Conservation (phyloP, 2,329 filamentous ascomycete genomes). For the Talaromyces sp. region DNA sequence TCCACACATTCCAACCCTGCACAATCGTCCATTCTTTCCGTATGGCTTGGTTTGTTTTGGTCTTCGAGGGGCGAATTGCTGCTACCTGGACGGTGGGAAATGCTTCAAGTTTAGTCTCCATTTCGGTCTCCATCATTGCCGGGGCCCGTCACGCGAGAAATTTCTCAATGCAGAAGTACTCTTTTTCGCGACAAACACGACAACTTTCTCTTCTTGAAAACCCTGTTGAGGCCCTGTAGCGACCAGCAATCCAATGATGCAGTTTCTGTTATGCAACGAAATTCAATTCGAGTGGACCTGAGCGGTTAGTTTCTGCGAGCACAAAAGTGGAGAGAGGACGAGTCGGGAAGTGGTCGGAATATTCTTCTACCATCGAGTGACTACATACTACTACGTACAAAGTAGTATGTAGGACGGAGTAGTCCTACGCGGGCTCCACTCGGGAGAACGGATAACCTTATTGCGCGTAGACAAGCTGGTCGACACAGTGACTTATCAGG, state of each 20-base stretch:
- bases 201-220: not conserved
- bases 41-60: not conserved
- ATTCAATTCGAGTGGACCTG: not conserved
- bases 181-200: not conserved
- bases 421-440: no score
- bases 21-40: not conserved
- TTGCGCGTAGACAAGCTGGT: no score
- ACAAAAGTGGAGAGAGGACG: not conserved
- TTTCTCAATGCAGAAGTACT: conserved; percentile 1
- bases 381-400: no score
- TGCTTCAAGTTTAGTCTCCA: not conserved
- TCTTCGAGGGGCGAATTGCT: not conserved
- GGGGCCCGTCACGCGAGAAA: conserved; percentile 12
- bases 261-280: conserved; percentile 8
- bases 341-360: not conserved
- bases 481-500: no score
- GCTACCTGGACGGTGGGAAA: not conserved
- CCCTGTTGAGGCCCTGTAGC: not conserved
- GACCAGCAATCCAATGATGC: not conserved
- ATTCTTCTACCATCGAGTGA: conserved; percentile 1
- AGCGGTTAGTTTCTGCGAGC: no score
- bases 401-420: no score
- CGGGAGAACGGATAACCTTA: not conserved
- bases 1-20: not conserved
- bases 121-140: not conserved